phyloP scores from a whole-genome alignment of 805 yeast species.

The Cyberlindnera meyerae region DNA sequence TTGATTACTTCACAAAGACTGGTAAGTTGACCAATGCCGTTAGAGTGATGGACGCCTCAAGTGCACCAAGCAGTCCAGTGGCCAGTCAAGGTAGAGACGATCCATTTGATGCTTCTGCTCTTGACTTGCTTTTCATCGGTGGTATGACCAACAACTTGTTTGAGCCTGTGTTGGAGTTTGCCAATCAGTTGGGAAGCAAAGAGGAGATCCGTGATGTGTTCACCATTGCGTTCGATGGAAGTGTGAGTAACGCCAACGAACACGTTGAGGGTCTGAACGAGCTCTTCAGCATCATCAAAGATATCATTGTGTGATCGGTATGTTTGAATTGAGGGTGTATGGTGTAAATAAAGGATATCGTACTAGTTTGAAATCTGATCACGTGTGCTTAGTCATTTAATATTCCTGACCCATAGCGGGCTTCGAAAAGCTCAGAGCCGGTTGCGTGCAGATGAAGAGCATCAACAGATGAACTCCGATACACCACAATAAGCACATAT shows the following conservation, averaged over 20 bases:
- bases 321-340: too few species aligned
- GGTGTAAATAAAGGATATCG: too few species aligned
- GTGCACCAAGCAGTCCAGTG: conserved; percentile 8
- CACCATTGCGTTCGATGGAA: conserved; percentile 56
- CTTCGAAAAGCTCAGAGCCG: too few species aligned
- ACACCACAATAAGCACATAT: too few species aligned
- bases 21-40: conserved; percentile 16
- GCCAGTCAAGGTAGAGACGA: not conserved
- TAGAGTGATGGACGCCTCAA: conserved; percentile 27
- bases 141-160: conserved; percentile 69
- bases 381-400: too few species aligned
- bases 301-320: conserved; percentile 2
- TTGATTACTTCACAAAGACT: conserved; percentile 33
- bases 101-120: not conserved
- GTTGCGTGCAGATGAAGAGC: too few species aligned
- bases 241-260: conserved; percentile 48
- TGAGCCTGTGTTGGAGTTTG: conserved; percentile 58
- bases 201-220: conserved; percentile 43
- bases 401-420: too few species aligned
- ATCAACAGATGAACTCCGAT: too few species aligned
- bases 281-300: conserved; percentile 45
- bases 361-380: too few species aligned
- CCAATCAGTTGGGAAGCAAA: conserved; percentile 33
- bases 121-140: conserved; percentile 48
- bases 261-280: conserved; percentile 69